These are phyloP conservation scores for Scenedesmus sp. DNA, from an alignment of 163 green algal species.

Conservation along the genomic window DNA sequence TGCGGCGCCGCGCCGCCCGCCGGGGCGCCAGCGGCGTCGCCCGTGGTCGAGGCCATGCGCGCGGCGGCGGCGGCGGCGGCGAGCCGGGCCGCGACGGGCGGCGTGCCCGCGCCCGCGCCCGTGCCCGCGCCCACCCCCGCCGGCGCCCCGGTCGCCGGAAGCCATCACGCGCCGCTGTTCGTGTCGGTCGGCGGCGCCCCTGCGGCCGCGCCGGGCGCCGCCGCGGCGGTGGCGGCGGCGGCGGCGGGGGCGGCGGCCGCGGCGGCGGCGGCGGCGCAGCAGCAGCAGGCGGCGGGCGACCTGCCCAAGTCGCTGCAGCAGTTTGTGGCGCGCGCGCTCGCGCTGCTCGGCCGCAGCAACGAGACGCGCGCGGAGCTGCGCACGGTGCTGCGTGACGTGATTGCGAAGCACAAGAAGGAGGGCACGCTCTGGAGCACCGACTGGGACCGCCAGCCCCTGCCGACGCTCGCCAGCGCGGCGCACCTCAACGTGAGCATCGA, in stretches of 20 bases:
- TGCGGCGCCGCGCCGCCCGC: too few relatives aligned
- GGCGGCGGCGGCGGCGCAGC: not conserved
- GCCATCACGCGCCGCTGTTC: too few relatives aligned
- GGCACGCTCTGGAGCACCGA: constrained; percentile 42
- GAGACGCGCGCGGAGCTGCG: constrained; percentile 9
- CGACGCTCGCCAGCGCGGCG: not conserved
- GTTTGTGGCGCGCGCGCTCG: constrained; percentile 9
- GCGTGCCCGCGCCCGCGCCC: not conserved
- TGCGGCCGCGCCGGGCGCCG: not conserved
- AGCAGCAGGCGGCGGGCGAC: not conserved
- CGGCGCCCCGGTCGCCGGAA: too few relatives aligned
- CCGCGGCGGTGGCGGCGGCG: not conserved
- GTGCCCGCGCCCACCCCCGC: constrained; percentile 41
- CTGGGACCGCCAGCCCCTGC: constrained; percentile 37
- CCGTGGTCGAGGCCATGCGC: too few relatives aligned
- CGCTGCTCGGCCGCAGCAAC: constrained; percentile 2
- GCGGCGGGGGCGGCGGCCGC: constrained; percentile 33
- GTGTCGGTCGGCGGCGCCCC: not conserved
- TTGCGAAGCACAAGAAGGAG: constrained; percentile 17
- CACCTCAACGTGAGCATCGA: too few relatives aligned
- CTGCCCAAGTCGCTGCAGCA: constrained; percentile 23
- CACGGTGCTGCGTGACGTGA: constrained; percentile 13
- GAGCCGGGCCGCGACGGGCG: not conserved
- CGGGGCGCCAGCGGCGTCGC: too few relatives aligned
- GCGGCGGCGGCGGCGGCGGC: not conserved